Percentiles rank a stretch among this genome's conserved stretches.
phyloP scores from a whole-genome alignment of 169 alveolate species.

The Cryptosporidium sp. region DNA sequence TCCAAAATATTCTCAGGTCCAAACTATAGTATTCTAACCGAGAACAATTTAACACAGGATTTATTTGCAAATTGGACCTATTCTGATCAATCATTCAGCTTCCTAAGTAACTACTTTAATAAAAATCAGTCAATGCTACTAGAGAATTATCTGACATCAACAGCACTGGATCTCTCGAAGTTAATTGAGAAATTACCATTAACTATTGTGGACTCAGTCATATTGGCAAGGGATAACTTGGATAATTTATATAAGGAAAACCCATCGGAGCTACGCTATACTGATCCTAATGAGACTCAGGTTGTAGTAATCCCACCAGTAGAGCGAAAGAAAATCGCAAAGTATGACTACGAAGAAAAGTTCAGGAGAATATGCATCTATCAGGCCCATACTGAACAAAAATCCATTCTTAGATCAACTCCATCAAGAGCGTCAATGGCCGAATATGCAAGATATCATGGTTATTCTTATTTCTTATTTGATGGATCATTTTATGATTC shows the following conservation, averaged over 20 bases:
- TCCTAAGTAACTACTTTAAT: conserved; percentile 26
- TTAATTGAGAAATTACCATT: conserved; percentile 29
- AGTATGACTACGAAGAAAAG: conserved; percentile 24
- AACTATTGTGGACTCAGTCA: conserved; percentile 45
- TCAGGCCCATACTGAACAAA: conserved; percentile 70
- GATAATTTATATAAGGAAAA: conserved; percentile 1
- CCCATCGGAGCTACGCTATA: neutral
- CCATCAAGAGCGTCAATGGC: conserved; percentile 51
- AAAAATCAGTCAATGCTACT: conserved; percentile 5
- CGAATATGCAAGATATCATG: conserved; percentile 69
- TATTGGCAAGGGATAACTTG: conserved; percentile 5
- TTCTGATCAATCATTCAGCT: neutral
- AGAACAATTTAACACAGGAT: conserved; percentile 21
- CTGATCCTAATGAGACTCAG: conserved; percentile 42
- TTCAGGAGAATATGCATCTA: conserved; percentile 63
- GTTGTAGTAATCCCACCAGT: conserved; percentile 35
- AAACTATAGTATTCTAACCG: conserved; percentile 9
- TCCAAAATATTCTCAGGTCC: neutral
- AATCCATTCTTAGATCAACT: conserved; percentile 53
- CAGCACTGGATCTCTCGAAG: conserved; percentile 32
- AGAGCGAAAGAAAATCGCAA: conserved; percentile 59
- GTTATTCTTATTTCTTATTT: conserved; percentile 54
- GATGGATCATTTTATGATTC: conserved; percentile 53
- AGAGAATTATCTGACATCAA: conserved; percentile 14
- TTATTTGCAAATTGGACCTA: neutral